Percentiles rank a stretch among this genome's conserved stretches.
phyloP scores from a whole-genome alignment of 371 early-diverging fungal genomes.

The Massospora cicadina region DNA sequence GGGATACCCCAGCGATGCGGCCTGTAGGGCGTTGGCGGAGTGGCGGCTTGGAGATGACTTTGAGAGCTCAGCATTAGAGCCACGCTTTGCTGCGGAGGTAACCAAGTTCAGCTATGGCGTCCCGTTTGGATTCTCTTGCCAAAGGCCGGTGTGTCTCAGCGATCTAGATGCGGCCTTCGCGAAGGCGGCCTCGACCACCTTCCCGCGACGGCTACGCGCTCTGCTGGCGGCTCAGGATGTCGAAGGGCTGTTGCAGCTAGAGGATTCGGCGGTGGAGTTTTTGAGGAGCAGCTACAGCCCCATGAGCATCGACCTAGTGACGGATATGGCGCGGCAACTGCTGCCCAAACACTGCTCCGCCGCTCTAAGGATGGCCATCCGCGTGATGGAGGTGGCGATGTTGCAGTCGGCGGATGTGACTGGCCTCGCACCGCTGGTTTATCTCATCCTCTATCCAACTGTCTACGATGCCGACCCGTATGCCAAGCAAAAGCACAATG shows the following conservation, averaged over 20 bases:
- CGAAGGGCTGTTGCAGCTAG: neutral
- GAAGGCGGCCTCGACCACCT: neutral
- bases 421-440: neutral
- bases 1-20: neutral
- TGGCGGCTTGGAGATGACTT: neutral
- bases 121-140: neutral
- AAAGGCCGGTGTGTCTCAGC: neutral
- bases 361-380: neutral
- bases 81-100: neutral
- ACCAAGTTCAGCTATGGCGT: neutral
- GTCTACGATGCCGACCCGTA: neutral
- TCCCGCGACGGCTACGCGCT: neutral
- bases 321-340: neutral
- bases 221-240: neutral
- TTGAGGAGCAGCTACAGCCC: neutral
- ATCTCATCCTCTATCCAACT: constrained; percentile 4
- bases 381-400: neutral
- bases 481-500: neutral
- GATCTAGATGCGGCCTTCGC: neutral
- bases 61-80: neutral
- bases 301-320: neutral
- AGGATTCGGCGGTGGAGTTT: neutral
- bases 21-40: neutral
- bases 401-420: neutral
- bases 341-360: constrained; percentile 5